Percentiles rank a stretch among this genome's conserved stretches.
phyloP scores from a whole-genome alignment of 768 basidiomycete genomes.

The Leccinellum albellum region DNA sequence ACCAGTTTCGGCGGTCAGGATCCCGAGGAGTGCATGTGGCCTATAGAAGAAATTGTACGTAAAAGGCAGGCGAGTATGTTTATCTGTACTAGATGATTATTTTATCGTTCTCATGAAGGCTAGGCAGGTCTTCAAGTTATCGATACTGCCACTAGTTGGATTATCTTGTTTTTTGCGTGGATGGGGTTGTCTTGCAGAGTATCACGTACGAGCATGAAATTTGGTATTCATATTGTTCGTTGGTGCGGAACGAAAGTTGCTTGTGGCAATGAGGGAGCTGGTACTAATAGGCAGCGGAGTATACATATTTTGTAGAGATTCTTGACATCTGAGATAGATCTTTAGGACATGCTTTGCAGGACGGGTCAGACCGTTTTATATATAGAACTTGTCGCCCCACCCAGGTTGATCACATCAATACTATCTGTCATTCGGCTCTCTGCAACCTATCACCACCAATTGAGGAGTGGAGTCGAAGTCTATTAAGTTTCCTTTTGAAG shows the following conservation, averaged over 20 bases:
- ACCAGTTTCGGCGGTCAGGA: conserved; percentile 18
- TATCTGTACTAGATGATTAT: not conserved
- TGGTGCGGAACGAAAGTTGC: not conserved
- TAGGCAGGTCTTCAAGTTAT: not conserved
- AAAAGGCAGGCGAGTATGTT: not conserved
- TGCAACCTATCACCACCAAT: too few species aligned
- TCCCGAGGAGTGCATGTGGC: conserved; percentile 10
- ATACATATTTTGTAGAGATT: too few species aligned
- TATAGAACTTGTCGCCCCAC: too few species aligned
- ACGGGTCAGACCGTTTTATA: too few species aligned
- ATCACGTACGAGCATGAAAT: not conserved
- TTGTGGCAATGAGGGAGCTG: not conserved
- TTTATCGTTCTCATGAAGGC: not conserved
- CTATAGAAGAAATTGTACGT: conserved; percentile 2
- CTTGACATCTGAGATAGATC: too few species aligned
- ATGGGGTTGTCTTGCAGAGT: not conserved
- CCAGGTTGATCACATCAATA: too few species aligned
- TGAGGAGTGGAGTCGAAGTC: too few species aligned
- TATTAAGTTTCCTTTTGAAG: too few species aligned
- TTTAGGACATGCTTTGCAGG: too few species aligned
- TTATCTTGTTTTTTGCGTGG: not conserved
- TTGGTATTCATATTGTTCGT: not conserved
- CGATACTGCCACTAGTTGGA: not conserved
- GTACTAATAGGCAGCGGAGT: too few species aligned
- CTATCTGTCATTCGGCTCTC: too few species aligned